Base-by-base conservation (phyloP, 2,329 filamentous ascomycete genomes). In the Harringtonia aguacate region DNA sequence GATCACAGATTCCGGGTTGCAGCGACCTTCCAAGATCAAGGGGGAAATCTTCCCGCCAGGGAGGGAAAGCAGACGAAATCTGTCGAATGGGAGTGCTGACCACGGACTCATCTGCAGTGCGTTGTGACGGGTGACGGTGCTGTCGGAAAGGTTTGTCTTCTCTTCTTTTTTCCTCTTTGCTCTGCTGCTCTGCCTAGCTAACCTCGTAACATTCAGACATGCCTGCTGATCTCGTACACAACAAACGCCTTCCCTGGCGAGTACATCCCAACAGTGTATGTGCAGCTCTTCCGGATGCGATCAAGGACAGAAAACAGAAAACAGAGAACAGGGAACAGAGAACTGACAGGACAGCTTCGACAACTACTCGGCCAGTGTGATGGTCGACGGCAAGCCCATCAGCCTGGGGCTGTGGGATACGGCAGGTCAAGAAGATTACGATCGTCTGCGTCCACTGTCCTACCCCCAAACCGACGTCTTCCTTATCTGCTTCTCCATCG, bases 241-340 rank as follows among this genome's bases (percentile, higher is more conserved):
- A 98, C 92, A 52, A 98, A 97, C 72, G 92, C 92, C 53, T 98
- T 98, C 65, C 92, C 92, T n/a, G 92, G 92, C 66, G 92, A 98
- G 75, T 98, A 98, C 68, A 97, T 98, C 57, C 92, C 92, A 54
- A 98, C 92, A 57, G 92, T 98, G 85, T 92, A 70, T 66, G 83
- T 73, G 36, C 29, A 21, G 21, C 21, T 39, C 12, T n/a, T n/a
- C n/a, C n/a, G n/a, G n/a, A n/a, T n/a, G n/a, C n/a, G n/a, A n/a
- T n/a, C n/a, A n/a, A n/a, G n/a, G n/a, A n/a, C n/a, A n/a, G n/a
- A n/a, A n/a, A n/a, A n/a, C n/a, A n/a, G n/a, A n/a, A n/a, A n/a
- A n/a, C n/a, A n/a, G n/a, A n/a, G n/a, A n/a, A n/a, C n/a, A n/a
- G n/a, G n/a, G n/a, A n/a, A n/a, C n/a, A n/a, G n/a, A 21, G 29